A percentile compares a stretch with the other conserved stretches of the same genome.
Evolutionary conservation across 805 yeast species (phyloP).

Genomic region (Ogataea naganishii): DNA sequence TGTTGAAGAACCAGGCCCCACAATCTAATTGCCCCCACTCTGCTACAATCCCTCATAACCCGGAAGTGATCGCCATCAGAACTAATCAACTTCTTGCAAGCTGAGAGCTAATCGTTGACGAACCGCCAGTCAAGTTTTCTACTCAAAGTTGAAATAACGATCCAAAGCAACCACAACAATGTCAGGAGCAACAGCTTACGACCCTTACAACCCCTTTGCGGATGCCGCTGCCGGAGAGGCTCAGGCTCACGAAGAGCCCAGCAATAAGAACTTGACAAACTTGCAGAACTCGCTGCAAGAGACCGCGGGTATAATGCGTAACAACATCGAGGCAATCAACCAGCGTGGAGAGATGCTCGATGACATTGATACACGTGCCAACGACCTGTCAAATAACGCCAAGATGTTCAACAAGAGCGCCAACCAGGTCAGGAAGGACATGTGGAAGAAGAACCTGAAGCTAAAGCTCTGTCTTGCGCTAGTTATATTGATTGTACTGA

Average conservation of each 20-base stretch:
- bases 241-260: constrained; percentile 21
- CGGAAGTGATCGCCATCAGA: no score
- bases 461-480: constrained; percentile 88
- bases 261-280: constrained; percentile 17
- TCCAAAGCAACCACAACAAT: no score
- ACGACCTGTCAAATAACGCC: constrained; percentile 84
- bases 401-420: constrained; percentile 96
- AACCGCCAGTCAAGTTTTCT: no score
- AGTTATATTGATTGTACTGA: constrained; percentile 66
- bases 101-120: no score
- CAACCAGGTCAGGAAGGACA: constrained; percentile 92
- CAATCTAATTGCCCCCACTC: no score
- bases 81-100: no score
- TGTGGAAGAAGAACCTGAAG: constrained; percentile 99
- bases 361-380: constrained; percentile 87
- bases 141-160: no score
- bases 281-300: constrained; percentile 36
- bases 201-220: constrained; percentile 25
- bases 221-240: constrained; percentile 52
- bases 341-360: constrained; percentile 93
- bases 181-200: constrained; percentile 26
- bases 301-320: constrained; percentile 96
- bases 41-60: no score
- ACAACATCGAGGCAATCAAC: constrained; percentile 90
- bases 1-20: no score